These are phyloP conservation scores for Allantophomopsis cytisporea DNA, from an alignment of 2,329 filamentous ascomycete species.

Conservation along the genomic window DNA sequence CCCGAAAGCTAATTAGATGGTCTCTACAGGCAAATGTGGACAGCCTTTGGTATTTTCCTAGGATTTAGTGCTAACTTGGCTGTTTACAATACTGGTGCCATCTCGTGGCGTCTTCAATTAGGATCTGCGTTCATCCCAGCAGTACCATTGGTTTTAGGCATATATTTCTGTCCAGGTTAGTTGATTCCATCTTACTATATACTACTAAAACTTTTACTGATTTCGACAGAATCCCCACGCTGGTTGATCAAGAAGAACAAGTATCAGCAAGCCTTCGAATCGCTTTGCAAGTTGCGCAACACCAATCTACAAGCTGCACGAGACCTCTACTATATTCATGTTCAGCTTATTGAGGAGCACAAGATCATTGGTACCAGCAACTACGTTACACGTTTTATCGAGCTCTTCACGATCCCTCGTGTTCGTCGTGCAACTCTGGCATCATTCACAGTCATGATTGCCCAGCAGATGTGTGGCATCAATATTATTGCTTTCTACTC, in stretches of 20 bases:
- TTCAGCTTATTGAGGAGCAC: background rate
- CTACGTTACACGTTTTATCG: conserved; percentile 45
- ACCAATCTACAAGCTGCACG: conserved; percentile 1
- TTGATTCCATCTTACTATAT: background rate
- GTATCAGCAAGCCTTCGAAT: conserved; percentile 1
- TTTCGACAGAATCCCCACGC: conserved; percentile 1
- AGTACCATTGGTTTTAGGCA: conserved; percentile 40
- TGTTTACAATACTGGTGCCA: conserved; percentile 33
- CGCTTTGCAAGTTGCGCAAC: conserved; percentile 1
- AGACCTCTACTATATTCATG: conserved; percentile 1
- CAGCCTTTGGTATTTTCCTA: conserved; percentile 42
- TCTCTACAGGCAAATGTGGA: conserved; percentile 53
- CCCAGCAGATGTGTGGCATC: conserved; percentile 13
- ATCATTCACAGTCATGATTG: conserved; percentile 62
- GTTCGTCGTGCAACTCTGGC: conserved; percentile 59
- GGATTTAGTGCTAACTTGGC: conserved; percentile 48
- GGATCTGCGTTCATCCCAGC: conserved; percentile 46
- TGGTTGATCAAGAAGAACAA: conserved; percentile 4
- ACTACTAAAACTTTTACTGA: background rate
- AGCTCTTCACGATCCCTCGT: conserved; percentile 55
- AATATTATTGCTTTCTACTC: conserved; percentile 37
- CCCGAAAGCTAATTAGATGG: too few species aligned
- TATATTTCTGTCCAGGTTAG: conserved; percentile 45
- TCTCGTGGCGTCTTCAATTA: conserved; percentile 47
- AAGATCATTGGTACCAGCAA: conserved; percentile 33